A percentile compares a stretch with the other conserved stretches of the same genome.
Conservation (phyloP, 371 early-diverging fungal genomes). For the Mortierella sp. region DNA sequence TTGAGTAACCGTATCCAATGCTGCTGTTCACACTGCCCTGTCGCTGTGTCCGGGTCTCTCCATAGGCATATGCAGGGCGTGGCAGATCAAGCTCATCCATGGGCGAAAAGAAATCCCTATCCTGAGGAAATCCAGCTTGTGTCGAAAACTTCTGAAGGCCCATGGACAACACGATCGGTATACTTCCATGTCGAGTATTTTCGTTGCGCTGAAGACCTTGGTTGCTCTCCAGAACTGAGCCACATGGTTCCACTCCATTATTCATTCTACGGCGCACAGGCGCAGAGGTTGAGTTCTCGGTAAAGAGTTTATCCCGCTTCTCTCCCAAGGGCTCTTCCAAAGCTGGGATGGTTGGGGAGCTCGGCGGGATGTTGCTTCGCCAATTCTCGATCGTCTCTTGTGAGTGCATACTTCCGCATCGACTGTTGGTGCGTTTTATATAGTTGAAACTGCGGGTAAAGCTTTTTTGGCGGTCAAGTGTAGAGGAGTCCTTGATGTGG, state of each 20-base stretch:
- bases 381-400: constrained; percentile 47
- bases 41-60: constrained; percentile 37
- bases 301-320: not conserved
- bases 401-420: constrained; percentile 26
- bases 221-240: no score
- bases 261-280: no score
- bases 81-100: constrained; percentile 27
- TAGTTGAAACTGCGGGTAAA: not conserved
- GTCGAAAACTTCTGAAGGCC: no score
- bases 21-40: constrained; percentile 49
- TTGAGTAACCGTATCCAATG: constrained; percentile 40
- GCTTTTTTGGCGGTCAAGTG: constrained; percentile 13
- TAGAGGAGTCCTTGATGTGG: not conserved
- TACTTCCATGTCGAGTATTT: no score
- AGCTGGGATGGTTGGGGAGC: constrained; percentile 23
- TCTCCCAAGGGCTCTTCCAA: constrained; percentile 9
- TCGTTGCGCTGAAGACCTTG: no score
- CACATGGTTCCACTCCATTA: no score
- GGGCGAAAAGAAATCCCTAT: no score
- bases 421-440: constrained; percentile 8
- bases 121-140: no score
- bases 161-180: no score
- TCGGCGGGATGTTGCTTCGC: constrained; percentile 40
- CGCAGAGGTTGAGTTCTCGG: no score
- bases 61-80: constrained; percentile 34